Conservation (phyloP, 192 early-diverging fungal species). For the Backusella parvicylindrica region DNA sequence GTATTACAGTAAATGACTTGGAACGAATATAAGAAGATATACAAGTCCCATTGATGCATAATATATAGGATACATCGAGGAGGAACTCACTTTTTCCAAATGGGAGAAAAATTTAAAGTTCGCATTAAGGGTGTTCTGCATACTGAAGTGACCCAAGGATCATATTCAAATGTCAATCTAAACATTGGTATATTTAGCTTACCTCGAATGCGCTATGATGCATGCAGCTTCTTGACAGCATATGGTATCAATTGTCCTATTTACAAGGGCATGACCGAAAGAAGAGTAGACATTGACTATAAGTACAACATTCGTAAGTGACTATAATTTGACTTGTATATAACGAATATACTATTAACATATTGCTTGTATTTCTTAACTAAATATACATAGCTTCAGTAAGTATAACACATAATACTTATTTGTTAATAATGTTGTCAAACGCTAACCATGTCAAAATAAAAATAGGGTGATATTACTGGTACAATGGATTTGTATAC, state of each 20-base stretch:
- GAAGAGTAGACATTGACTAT: neutral
- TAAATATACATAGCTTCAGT: neutral
- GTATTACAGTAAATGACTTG: neutral
- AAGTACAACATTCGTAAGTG: neutral
- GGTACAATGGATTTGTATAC: neutral
- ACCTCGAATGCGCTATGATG: neutral
- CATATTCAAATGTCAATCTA: neutral
- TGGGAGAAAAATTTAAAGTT: neutral
- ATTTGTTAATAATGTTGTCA: neutral
- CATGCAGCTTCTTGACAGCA: neutral
- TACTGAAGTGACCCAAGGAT: neutral
- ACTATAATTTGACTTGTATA: neutral
- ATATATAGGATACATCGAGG: neutral
- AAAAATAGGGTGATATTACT: neutral
- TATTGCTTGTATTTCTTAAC: neutral
- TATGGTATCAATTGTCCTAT: neutral
- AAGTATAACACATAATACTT: neutral
- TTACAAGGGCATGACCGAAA: neutral
- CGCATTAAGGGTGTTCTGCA: neutral
- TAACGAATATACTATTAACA: neutral
- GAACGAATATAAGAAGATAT: neutral
- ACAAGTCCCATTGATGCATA: neutral
- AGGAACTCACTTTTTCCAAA: neutral
- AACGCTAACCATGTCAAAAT: neutral
- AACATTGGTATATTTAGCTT: neutral